Conservation (phyloP, 352 stramenopile genomes). For the Thalassiosira hispida region DNA sequence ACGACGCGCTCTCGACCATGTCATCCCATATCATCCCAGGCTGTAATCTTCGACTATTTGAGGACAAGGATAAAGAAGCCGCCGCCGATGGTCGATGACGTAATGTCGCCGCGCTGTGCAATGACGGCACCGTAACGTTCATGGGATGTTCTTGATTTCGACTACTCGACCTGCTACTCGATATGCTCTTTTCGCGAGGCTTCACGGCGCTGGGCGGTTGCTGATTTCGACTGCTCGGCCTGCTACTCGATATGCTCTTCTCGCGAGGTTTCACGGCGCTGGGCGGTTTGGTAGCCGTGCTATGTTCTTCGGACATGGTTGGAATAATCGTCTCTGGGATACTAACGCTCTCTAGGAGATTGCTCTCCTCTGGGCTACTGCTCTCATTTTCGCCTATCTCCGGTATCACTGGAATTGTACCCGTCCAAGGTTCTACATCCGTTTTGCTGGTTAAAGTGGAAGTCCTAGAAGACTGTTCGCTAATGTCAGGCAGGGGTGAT, state of each 20-base stretch:
- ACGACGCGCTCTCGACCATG: slow-evolving; percentile 11
- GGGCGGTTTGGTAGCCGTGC: background rate
- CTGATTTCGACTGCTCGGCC: background rate
- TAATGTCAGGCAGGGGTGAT: background rate
- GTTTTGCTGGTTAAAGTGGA: too few species aligned
- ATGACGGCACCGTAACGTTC: background rate
- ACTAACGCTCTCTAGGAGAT: too few species aligned
- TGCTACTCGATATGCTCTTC: background rate
- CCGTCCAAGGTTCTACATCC: background rate
- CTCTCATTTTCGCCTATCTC: background rate
- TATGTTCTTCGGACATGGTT: background rate
- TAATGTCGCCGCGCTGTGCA: background rate
- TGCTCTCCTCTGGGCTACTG: background rate
- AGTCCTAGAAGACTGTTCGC: background rate
- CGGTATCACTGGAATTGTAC: background rate
- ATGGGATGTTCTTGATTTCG: background rate
- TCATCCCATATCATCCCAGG: background rate
- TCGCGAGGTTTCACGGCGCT: background rate
- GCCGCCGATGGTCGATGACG: background rate
- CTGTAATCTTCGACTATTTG: too few species aligned
- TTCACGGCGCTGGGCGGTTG: background rate
- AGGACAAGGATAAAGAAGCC: too few species aligned
- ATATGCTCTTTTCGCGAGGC: background rate
- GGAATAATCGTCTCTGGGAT: background rate
- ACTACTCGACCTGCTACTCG: background rate